Conservation (phyloP, 2,329 filamentous ascomycete genomes). For the Chaetomiaceae sp. region DNA sequence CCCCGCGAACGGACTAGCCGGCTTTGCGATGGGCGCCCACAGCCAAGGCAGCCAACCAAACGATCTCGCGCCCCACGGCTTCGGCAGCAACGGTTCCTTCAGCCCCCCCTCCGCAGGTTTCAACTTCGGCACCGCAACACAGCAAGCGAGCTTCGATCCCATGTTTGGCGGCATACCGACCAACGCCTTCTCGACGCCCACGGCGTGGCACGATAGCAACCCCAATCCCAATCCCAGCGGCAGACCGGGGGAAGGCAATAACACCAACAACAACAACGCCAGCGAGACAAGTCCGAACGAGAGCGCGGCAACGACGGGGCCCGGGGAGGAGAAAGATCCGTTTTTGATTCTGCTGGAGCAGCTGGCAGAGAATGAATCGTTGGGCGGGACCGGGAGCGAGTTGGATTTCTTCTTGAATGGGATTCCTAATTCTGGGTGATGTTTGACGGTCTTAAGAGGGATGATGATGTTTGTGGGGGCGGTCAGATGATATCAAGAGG, state of each 20-base stretch:
- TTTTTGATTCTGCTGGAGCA: constrained; percentile 76
- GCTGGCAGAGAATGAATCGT: constrained; percentile 72
- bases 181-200: constrained; percentile 47
- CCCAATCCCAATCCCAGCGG: no score
- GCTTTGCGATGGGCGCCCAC: constrained; percentile 31
- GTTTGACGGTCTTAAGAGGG: no score
- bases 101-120: constrained; percentile 41
- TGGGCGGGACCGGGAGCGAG: constrained; percentile 62
- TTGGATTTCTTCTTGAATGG: constrained; percentile 67
- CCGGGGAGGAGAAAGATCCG: constrained; percentile 67
- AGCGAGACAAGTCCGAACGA: constrained; percentile 44
- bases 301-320: constrained; percentile 40
- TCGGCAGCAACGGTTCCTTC: constrained; percentile 32
- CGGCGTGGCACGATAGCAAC: constrained; percentile 42
- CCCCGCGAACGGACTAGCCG: constrained; percentile 30
- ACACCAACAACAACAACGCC: no score
- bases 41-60: constrained; percentile 23
- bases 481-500: no score
- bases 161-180: constrained; percentile 54
- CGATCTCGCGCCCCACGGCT: constrained; percentile 16
- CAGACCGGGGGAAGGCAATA: no score
- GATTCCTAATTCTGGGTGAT: constrained; percentile 4
- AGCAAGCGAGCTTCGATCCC: constrained; percentile 50
- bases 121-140: constrained; percentile 34
- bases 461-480: no score